Conservation (phyloP, 495 filamentous ascomycete species). For the Aspergillus biplanus region DNA sequence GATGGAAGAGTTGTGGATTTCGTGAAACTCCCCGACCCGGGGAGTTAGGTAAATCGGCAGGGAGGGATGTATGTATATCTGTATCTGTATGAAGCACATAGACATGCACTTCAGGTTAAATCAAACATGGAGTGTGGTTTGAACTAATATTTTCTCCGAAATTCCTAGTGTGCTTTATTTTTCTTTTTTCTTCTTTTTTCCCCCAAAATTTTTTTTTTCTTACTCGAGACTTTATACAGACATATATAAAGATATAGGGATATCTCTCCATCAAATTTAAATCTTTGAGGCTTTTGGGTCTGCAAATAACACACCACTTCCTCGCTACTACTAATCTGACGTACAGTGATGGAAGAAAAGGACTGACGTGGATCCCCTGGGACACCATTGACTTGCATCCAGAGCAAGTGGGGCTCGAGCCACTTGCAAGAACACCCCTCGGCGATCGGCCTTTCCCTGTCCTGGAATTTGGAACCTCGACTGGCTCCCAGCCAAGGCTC, state of each 20-base stretch:
- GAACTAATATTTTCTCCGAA: too few species aligned
- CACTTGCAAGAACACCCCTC: conserved; percentile 24
- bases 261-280: too few species aligned
- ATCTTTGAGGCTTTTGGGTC: background rate
- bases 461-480: conserved; percentile 22
- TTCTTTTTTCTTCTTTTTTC: conserved; percentile 5
- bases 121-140: too few species aligned
- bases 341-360: conserved; percentile 17
- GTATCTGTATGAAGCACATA: background rate
- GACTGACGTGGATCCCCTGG: conserved; percentile 21
- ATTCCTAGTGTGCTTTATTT: background rate
- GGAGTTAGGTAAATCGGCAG: background rate
- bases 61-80: background rate
- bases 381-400: conserved; percentile 13
- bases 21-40: background rate
- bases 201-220: background rate
- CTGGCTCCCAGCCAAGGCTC: conserved; percentile 18
- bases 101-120: too few species aligned
- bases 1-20: background rate
- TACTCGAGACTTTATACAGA: background rate
- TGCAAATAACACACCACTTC: background rate
- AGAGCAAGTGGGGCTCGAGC: conserved; percentile 17
- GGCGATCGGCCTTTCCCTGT: conserved; percentile 28
- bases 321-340: conserved; percentile 12
- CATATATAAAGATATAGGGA: too few species aligned